Base-by-base conservation (phyloP, 1,284 basidiomycete genomes). In the Agaricales sp. region DNA sequence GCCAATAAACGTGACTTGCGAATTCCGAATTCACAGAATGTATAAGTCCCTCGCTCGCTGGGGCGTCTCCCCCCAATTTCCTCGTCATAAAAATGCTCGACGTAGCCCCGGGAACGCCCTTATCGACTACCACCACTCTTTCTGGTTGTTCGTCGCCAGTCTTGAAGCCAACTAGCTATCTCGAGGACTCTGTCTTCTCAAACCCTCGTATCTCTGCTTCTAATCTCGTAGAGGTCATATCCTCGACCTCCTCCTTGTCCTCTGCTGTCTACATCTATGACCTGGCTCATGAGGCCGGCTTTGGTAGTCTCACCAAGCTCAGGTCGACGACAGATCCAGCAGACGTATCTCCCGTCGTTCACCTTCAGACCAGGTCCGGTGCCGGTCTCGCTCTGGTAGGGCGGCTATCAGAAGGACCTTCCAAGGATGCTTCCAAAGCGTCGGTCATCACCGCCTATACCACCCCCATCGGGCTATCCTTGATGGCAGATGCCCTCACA, bases 331-430 rank as follows among this genome's bases (percentile, higher is more conserved):
- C 68, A 8, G 4, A 8, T 20, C 39, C 39, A 8, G 39, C 13
- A 41, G 39, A 41, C 19, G 39, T 41, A 8, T 43, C 53, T 22
- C 73, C 80, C 50, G 78, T 87, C 6, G 71, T 87, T 52, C 67
- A 76, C 49, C 70, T 93, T 49, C 91, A 95, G 68, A 92, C 88
- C n/a, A 75, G 92, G 51, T 75, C 84, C 14, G 92, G 92, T 45
- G 91, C 92, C 18, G 92, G 92, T 14, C 67, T 92, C 50, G 80
- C 79, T 58, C 70, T 96, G 52, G 80, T 90, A 37, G 92, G 92
- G 14, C 78, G 90, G 53, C 70, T 92, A 47, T 85, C 82, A 6
- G 80, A 89, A 55, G 79, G 82, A 19, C 77, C 84, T n/a, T 87
- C 83, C 62, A 73, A 74, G 55, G 81, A 83, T 54, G 70, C 73